These are phyloP conservation scores for Coffea canephora DNA, from an alignment of 257 asterid species.

Conservation along the genomic window DNA sequence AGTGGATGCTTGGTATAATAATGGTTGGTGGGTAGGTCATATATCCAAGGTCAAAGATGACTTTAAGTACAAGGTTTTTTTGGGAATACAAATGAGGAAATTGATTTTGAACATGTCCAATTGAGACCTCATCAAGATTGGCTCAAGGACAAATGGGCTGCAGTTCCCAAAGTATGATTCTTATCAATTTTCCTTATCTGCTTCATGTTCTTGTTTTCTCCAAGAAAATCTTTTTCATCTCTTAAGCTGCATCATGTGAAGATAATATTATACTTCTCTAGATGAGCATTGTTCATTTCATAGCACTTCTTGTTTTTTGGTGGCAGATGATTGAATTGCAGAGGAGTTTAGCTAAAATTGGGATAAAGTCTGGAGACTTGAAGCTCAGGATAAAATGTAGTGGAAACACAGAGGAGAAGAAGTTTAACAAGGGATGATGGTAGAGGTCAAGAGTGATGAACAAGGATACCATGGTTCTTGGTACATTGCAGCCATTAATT, in stretches of 20 bases:
- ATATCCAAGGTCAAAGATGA: constrained; percentile 29
- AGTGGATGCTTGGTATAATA: constrained; percentile 55
- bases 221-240: background rate
- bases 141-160: background rate
- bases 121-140: constrained; percentile 64
- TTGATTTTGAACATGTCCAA: constrained; percentile 32
- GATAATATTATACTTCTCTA: no score
- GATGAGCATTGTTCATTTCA: background rate
- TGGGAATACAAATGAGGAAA: constrained; percentile 28
- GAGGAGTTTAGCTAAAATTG: constrained; percentile 28
- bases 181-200: background rate
- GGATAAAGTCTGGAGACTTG: constrained; percentile 11
- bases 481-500: no score
- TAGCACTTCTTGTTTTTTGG: background rate
- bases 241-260: no score
- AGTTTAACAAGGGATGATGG: no score
- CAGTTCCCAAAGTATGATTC: constrained; percentile 1
- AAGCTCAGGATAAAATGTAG: no score
- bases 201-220: background rate
- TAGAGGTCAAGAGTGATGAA: no score
- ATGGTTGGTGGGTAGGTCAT: constrained; percentile 63
- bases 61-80: constrained; percentile 33
- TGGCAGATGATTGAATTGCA: constrained; percentile 24
- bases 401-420: no score
- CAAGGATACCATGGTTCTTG: no score